Percentiles rank a stretch among this genome's conserved stretches.
Evolutionary conservation across 805 yeast species (phyloP).

Genomic region (Yarrowia porcina): DNA sequence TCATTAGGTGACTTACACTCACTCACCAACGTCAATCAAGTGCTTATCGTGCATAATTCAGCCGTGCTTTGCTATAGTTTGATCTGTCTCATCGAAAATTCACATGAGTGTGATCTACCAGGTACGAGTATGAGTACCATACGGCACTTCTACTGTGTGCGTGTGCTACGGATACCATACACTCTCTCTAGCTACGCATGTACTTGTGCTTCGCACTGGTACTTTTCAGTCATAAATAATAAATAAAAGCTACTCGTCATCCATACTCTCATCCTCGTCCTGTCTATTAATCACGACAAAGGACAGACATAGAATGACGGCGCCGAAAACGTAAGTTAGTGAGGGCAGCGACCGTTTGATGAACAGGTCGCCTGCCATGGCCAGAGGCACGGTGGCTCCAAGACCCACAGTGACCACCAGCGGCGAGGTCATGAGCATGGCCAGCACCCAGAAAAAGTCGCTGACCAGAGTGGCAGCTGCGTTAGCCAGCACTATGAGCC

Average conservation of each 20-base stretch:
- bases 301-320: conserved; percentile 72
- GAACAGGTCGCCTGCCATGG: conserved; percentile 85
- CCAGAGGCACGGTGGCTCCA: conserved; percentile 88
- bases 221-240: conserved; percentile 5
- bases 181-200: too few species aligned
- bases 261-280: conserved; percentile 56
- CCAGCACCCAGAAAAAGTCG: conserved; percentile 94
- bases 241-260: background rate
- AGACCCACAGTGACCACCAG: conserved; percentile 93
- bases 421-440: conserved; percentile 90
- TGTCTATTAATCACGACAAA: conserved; percentile 79
- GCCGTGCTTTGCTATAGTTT: too few species aligned
- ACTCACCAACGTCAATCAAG: too few species aligned
- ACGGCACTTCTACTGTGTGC: too few species aligned
- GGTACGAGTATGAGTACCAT: too few species aligned
- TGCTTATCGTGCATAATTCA: too few species aligned
- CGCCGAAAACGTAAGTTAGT: conserved; percentile 69
- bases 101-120: too few species aligned
- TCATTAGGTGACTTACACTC: too few species aligned
- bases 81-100: too few species aligned
- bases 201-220: background rate
- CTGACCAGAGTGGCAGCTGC: conserved; percentile 77
- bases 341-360: conserved; percentile 64
- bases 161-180: too few species aligned
- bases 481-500: conserved; percentile 57